phyloP scores from a whole-genome alignment of 805 yeast species.

The Tanozyma kutaoensis region DNA sequence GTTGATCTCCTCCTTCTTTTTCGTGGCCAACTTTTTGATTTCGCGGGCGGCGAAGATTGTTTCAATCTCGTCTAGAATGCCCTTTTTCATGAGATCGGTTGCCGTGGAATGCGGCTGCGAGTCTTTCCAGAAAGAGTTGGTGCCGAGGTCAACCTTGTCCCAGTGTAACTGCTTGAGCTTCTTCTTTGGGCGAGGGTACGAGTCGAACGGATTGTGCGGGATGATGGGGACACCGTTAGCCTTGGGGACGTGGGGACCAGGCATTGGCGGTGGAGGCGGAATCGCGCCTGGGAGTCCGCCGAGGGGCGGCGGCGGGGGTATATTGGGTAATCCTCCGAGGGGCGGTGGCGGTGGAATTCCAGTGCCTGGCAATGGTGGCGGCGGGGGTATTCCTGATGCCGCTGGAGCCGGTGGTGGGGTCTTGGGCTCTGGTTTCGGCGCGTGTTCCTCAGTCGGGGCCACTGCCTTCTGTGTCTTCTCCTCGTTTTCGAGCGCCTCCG shows the following conservation, averaged over 20 bases:
- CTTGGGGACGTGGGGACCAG: slow-evolving; percentile 3
- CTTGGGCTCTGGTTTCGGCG: no score
- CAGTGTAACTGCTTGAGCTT: slow-evolving; percentile 72
- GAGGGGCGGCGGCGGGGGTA: slow-evolving; percentile 9
- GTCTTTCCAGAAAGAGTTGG: slow-evolving; percentile 52
- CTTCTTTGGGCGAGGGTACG: slow-evolving; percentile 42
- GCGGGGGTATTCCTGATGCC: slow-evolving; percentile 6
- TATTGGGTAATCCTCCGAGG: slow-evolving; percentile 4
- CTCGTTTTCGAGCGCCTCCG: slow-evolving; percentile 17
- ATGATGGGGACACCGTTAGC: slow-evolving; percentile 6
- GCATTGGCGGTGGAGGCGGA: slow-evolving; percentile 15
- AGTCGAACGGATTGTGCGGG: slow-evolving; percentile 20
- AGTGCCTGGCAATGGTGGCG: slow-evolving; percentile 15
- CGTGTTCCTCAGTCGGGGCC: no score
- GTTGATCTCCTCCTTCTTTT: slow-evolving; percentile 28
- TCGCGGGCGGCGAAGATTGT: slow-evolving; percentile 46
- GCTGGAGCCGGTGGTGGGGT: slow-evolving; percentile 7
- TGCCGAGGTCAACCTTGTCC: slow-evolving; percentile 53
- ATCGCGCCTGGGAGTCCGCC: slow-evolving; percentile 4
- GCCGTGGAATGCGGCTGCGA: slow-evolving; percentile 30
- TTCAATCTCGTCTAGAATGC: slow-evolving; percentile 56
- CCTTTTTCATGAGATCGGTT: slow-evolving; percentile 37
- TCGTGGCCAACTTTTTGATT: slow-evolving; percentile 27
- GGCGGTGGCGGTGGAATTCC: slow-evolving; percentile 7
- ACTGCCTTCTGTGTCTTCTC: slow-evolving; percentile 1